Evolutionary conservation across 1,139 yeast genomes (phyloP).

Genomic region (Magnusiomyces fungicola): DNA sequence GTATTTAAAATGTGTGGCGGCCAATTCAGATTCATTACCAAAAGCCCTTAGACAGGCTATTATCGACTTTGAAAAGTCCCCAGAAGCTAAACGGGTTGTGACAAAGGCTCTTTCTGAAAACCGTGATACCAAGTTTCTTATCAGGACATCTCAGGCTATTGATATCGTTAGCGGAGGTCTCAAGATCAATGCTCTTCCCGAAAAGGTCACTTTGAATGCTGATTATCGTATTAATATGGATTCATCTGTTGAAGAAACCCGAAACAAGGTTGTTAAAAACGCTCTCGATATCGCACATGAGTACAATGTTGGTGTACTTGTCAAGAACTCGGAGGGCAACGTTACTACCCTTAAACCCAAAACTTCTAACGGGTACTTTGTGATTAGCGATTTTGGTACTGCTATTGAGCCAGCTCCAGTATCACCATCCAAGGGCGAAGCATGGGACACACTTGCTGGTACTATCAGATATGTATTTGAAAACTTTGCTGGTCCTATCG

Average conservation of each 20-base stretch:
- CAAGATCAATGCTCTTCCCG: slow-evolving; percentile 64
- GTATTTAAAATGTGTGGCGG: slow-evolving; percentile 44
- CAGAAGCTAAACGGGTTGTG: slow-evolving; percentile 12
- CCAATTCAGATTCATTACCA: slow-evolving; percentile 30
- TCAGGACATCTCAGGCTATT: slow-evolving; percentile 55
- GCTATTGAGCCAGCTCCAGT: slow-evolving; percentile 52
- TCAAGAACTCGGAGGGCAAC: slow-evolving; percentile 22
- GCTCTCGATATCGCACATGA: slow-evolving; percentile 37
- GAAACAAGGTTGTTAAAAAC: slow-evolving; percentile 34
- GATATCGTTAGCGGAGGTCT: slow-evolving; percentile 57
- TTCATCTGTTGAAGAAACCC: slow-evolving; percentile 36
- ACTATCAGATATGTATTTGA: slow-evolving; percentile 32
- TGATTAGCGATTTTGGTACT: slow-evolving; percentile 21
- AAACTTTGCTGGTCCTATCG: slow-evolving; percentile 11
- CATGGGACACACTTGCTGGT: slow-evolving; percentile 52
- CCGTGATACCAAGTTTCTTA: slow-evolving; percentile 34
- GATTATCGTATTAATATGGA: slow-evolving; percentile 52
- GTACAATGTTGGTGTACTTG: slow-evolving; percentile 40
- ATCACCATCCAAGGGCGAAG: slow-evolving; percentile 41
- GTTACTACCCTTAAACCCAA: slow-evolving; percentile 5
- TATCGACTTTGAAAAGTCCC: slow-evolving; percentile 10
- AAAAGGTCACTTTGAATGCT: slow-evolving; percentile 44
- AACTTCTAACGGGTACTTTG: slow-evolving; percentile 31
- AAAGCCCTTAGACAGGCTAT: slow-evolving; percentile 16
- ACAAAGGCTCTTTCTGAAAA: slow-evolving; percentile 10